Evolutionary conservation across 352 stramenopile genomes (phyloP).

Genomic region (Pythium utonaiense): DNA sequence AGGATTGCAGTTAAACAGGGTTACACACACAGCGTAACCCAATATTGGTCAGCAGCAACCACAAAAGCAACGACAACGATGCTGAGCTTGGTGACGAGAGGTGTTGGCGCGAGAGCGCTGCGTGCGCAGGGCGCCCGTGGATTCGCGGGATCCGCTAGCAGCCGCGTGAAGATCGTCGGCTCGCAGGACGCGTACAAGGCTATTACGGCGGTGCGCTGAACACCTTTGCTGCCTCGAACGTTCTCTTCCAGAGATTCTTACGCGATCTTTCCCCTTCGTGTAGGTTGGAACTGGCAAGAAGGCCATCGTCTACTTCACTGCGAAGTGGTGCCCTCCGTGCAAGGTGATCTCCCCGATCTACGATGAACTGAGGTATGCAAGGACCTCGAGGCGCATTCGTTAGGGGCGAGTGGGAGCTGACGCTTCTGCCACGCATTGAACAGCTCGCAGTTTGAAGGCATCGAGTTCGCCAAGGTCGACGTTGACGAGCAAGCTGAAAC

Average conservation of each 20-base stretch:
- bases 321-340: constrained; percentile 89
- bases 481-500: constrained; percentile 83
- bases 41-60: background rate
- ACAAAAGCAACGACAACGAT: constrained; percentile 23
- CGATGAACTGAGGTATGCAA: constrained; percentile 83
- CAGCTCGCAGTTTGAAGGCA: constrained; percentile 55
- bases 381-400: too few species aligned
- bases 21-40: background rate
- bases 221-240: background rate
- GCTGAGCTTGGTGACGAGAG: constrained; percentile 23
- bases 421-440: too few species aligned
- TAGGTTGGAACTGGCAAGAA: constrained; percentile 64
- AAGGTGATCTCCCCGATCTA: constrained; percentile 90
- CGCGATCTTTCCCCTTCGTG: background rate
- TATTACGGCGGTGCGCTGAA: constrained; percentile 50
- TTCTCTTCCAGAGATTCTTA: background rate
- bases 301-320: constrained; percentile 87
- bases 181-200: constrained; percentile 72
- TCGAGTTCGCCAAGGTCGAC: constrained; percentile 85
- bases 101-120: constrained; percentile 19
- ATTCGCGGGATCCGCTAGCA: constrained; percentile 38
- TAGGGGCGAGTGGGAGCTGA: too few species aligned
- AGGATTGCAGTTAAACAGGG: background rate
- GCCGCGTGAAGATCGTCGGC: constrained; percentile 70
- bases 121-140: constrained; percentile 26